These are phyloP conservation scores for Dissophora globulifera DNA, from an alignment of 192 early-diverging fungal species.

Conservation along the genomic window DNA sequence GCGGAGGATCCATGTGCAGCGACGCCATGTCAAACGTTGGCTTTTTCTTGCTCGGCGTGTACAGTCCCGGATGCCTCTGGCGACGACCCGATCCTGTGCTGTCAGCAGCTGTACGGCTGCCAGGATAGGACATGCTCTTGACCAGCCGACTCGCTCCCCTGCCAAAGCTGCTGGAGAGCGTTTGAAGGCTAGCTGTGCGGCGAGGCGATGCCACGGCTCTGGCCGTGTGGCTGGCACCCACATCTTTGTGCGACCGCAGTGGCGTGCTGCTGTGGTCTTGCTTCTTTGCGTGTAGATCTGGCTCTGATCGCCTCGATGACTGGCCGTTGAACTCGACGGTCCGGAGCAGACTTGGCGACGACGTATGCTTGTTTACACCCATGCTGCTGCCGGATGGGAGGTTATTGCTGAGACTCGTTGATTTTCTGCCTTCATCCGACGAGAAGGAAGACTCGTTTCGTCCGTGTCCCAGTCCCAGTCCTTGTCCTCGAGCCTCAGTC, in stretches of 20 bases:
- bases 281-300: conserved; percentile 10
- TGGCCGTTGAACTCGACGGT: conserved; percentile 32
- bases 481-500: conserved; percentile 7
- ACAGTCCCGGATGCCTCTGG: conserved; percentile 34
- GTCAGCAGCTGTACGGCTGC: too few species aligned
- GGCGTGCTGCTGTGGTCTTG: too few species aligned
- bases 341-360: conserved; percentile 21
- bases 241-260: too few species aligned
- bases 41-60: conserved; percentile 42
- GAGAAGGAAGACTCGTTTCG: not conserved
- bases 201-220: too few species aligned
- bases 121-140: too few species aligned
- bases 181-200: not conserved
- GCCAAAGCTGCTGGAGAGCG: not conserved
- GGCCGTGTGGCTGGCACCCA: too few species aligned
- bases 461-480: not conserved
- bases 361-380: too few species aligned
- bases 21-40: not conserved
- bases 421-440: too few species aligned
- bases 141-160: not conserved
- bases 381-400: not conserved
- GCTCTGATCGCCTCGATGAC: conserved; percentile 20
- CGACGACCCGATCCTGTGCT: too few species aligned
- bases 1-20: not conserved
- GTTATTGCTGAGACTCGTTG: not conserved